Base-by-base conservation (phyloP, 495 filamentous ascomycete genomes). In the Talaromyces wortmannii region DNA sequence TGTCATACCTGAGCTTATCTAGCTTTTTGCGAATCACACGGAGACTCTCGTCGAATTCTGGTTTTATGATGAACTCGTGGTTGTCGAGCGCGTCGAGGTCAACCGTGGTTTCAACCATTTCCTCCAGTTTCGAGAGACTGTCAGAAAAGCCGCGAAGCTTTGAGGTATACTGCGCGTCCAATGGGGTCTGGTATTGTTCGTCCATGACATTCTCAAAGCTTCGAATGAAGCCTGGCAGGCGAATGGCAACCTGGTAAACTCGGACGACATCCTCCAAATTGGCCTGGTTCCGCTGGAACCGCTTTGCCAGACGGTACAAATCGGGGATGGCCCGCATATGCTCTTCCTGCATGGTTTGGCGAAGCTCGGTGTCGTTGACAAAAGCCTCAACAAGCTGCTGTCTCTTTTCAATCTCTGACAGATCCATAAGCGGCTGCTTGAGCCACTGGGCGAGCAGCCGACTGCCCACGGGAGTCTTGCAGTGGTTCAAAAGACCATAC, bases 31-130 rank as follows among this genome's bases (percentile, higher is more conserved):
- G 83, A 62, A 99, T 92, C 32, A 90, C 85, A 18, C 88, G 84
- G 12, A 99, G 76, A 50, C 86, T 79, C 31, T 97, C 94, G 60
- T 97, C 95, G 57, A 97, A 99, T 63, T 97, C 95, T 2, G 94
- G 91, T 71, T 97, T 99, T 77, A 99, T 97, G 62, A 95, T 91
- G 68, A 92, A 99, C 69, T 99, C 94, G 64, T 99, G 94, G 63
- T 94, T 92, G 57, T 97, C 92, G 43, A 97, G 79, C 6, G 94
- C 94, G 52, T 95, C 90, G 0, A 99, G 83, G 62, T 99, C 94
- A 50, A 99, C 92, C 0, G 94, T 97, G 2, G 94, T 96, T 70
- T 99, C 94, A 11, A 99, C 95, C 90, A 99, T 95, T 64, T 99
- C 94, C 60, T 94, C 90, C 32, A 99, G 74, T 68, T 90, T 95